phyloP scores from a whole-genome alignment of 1,139 yeast genomes.

The Protomyces pachydermus region DNA sequence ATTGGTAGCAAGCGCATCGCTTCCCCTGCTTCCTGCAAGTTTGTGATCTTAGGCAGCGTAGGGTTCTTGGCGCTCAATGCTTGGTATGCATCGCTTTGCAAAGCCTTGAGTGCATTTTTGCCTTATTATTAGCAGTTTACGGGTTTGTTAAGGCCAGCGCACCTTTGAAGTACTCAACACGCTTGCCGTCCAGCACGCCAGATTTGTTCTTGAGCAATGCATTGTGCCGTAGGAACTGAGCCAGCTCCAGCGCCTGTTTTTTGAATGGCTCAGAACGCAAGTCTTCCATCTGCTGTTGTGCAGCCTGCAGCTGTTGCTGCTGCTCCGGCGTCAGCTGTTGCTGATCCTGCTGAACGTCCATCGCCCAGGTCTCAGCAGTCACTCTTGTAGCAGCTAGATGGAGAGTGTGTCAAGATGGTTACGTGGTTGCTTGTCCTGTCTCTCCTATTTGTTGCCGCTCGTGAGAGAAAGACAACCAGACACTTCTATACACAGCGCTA shows the following conservation, averaged over 20 bases:
- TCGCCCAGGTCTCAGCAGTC: no score
- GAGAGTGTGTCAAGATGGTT: neutral
- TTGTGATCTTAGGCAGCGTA: constrained; percentile 56
- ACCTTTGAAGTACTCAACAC: constrained; percentile 75
- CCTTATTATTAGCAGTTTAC: constrained; percentile 31
- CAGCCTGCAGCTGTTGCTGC: constrained; percentile 25
- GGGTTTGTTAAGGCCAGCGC: neutral
- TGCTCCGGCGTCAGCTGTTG: constrained; percentile 55
- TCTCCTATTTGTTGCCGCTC: neutral
- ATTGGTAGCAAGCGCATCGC: constrained; percentile 65
- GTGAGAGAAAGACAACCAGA: no score
- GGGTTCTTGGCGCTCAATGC: constrained; percentile 48
- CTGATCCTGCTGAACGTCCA: neutral
- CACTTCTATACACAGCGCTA: no score
- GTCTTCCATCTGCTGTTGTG: constrained; percentile 20
- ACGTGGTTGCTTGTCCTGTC: neutral
- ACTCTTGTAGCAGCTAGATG: neutral
- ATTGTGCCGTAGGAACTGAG: constrained; percentile 64
- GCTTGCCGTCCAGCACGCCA: constrained; percentile 66
- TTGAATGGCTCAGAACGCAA: constrained; percentile 19
- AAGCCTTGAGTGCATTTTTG: constrained; percentile 76
- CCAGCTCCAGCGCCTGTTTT: constrained; percentile 53
- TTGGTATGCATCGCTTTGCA: constrained; percentile 67
- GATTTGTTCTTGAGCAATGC: constrained; percentile 66
- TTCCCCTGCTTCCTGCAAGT: constrained; percentile 55